A percentile compares a stretch with the other conserved stretches of the same genome.
These are phyloP conservation scores for Candida insectorum DNA, from an alignment of 805 yeast species.

Conservation along the genomic window DNA sequence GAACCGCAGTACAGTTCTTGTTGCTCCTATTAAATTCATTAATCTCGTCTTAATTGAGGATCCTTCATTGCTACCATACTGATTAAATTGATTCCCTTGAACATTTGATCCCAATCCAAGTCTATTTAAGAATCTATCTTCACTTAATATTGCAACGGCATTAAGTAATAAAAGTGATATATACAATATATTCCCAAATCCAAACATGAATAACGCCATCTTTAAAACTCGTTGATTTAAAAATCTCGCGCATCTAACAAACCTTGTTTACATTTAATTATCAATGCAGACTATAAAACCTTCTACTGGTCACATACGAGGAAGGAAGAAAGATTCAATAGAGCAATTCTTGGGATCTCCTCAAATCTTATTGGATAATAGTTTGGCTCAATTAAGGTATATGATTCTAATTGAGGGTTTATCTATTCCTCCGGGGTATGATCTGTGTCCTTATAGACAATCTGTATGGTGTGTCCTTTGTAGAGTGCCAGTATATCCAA, in stretches of 20 bases:
- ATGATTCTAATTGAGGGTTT: slow-evolving; percentile 42
- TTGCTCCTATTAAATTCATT: slow-evolving; percentile 66
- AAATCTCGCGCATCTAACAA: too few relatives aligned
- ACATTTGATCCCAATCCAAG: slow-evolving; percentile 30
- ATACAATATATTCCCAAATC: slow-evolving; percentile 57
- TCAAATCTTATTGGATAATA: slow-evolving; percentile 31
- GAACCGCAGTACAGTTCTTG: slow-evolving; percentile 70
- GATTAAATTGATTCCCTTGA: slow-evolving; percentile 20
- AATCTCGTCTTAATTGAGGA: slow-evolving; percentile 49
- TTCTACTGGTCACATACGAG: slow-evolving; percentile 8
- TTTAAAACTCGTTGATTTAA: not conserved
- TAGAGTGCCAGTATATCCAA: slow-evolving; percentile 55
- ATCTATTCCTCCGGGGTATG: slow-evolving; percentile 40
- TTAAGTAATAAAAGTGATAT: slow-evolving; percentile 60
- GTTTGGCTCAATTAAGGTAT: slow-evolving; percentile 32
- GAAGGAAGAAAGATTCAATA: slow-evolving; percentile 34
- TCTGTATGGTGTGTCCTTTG: slow-evolving; percentile 81
- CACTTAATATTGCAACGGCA: slow-evolving; percentile 75
- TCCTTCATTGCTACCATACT: slow-evolving; percentile 26
- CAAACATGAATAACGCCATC: slow-evolving; percentile 44
- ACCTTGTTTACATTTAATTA: slow-evolving; percentile 2
- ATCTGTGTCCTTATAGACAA: slow-evolving; percentile 62
- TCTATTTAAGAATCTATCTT: slow-evolving; percentile 73
- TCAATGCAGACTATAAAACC: slow-evolving; percentile 2
- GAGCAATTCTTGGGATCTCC: slow-evolving; percentile 37